Base-by-base conservation (phyloP, 257 asterid genomes). In the Sherardia arvensis region DNA sequence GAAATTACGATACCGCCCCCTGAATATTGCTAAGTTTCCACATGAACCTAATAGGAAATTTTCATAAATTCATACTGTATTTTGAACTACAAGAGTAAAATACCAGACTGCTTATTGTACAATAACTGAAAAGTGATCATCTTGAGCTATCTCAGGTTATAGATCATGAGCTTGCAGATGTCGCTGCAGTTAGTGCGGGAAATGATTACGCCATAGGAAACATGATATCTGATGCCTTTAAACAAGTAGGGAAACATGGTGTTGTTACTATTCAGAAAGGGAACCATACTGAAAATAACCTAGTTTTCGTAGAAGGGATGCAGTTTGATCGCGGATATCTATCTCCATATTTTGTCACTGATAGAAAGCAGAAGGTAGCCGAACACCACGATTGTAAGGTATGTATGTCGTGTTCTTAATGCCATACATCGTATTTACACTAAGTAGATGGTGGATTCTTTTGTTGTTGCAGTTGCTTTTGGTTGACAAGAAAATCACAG, bases 181-280 rank as follows among this genome's bases (percentile, higher is more conserved):
- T 90, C 68, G 97, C 95, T 63, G 87, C 97, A 60, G 94, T 90
- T 51, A 90, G 97, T 77, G 94, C 97, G 17, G 95, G 97, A 72
- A 90, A 90, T 53, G 95, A 87, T 66, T 73, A 76, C 66, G 77
- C 66, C 8, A 43, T 87, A 0, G 97, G 95, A 29, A 80, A 68
- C 69, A 80, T 90, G 92, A 85, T 90, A 38, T 79, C 84, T 7
- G 79, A 82, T 62, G 97, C 97, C 66, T 67, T 90, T 72, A 73
- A 18, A 15, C 77, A 54, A 48, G 97, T 90, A 28, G 97, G 97
- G 56, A 73, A 84, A 70, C 70, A 51, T 5, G 94, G 95, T 15
- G 78, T 87, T 8, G 78, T 90, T 67, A 80, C 87, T 36, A 81
- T 85, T 55, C 86, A 83, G 76, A 85, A 87, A 75, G 95, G 95